Evolutionary conservation across 2,329 filamentous ascomycete species (phyloP), one percentile per base, ranked within the genome.

Genomic region (Ampelomyces quisqualis): DNA sequence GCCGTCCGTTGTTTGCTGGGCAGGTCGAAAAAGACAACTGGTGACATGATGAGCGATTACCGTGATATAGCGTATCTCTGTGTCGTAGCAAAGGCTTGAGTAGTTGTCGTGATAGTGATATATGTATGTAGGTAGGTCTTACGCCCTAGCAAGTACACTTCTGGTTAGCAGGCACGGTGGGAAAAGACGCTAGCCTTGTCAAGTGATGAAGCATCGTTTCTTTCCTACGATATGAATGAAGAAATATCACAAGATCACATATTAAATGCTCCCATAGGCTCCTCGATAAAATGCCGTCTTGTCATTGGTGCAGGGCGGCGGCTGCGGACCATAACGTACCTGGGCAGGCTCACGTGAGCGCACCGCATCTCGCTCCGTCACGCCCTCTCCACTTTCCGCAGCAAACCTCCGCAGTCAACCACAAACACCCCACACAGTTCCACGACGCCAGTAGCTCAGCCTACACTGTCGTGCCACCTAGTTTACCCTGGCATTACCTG

Each of bases 21-120:
- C 2, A 88, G 64, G 60, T 88, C 84, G 51, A 80, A 85, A 2
- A 88, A 62, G 7, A 78, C 68, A 24, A 84, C 47, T 73, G 60
- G 20, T 60, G 68, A 64, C 40, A 43, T 60, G n/a, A 15, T 41
- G 28, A 17, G 19, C n/a, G n/a, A n/a, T n/a, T n/a, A n/a, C n/a
- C n/a, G n/a, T n/a, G n/a, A n/a, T n/a, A n/a, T n/a, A n/a, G n/a
- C n/a, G n/a, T n/a, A n/a, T n/a, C n/a, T n/a, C n/a, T n/a, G n/a
- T n/a, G n/a, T n/a, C n/a, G n/a, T n/a, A n/a, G n/a, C n/a, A 18
- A 20, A 9, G 8, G 11, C 11, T 3, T 19, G 7, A 19, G 29
- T 5, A 20, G 8, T n/a, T 20, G 29, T 31, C 18, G 3, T 10
- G 14, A 6, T 15, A 19, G 11, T n/a, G n/a, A n/a, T n/a, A n/a